These are phyloP conservation scores for Phyllosticta ampelicida DNA, from an alignment of 2,329 filamentous ascomycete species.

Conservation along the genomic window DNA sequence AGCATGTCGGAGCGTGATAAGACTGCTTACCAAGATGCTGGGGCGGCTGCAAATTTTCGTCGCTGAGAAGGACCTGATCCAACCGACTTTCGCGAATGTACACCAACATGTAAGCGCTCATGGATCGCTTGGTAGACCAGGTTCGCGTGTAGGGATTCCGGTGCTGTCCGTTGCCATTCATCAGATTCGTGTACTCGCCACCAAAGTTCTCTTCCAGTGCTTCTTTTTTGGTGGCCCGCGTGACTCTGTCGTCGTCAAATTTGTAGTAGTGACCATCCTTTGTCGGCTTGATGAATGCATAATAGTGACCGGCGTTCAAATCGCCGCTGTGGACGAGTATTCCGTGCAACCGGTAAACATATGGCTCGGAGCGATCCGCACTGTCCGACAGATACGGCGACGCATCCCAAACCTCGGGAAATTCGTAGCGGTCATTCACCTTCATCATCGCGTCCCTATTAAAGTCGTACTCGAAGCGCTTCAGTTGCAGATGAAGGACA, in stretches of 20 bases:
- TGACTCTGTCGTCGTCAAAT: conserved; percentile 95
- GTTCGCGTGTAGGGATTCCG: conserved; percentile 55
- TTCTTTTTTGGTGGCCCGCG: conserved; percentile 82
- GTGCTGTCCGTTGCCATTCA: conserved; percentile 46
- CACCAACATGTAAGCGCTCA: conserved; percentile 98
- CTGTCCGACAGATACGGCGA: conserved; percentile 77
- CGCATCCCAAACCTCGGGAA: conserved; percentile 74
- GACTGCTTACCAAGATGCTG: conserved; percentile 59
- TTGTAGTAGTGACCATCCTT: conserved; percentile 94
- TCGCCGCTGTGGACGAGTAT: conserved; percentile 95
- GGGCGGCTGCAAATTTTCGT: conserved; percentile 70
- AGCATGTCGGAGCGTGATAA: neutral
- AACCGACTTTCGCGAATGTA: conserved; percentile 82
- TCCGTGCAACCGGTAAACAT: conserved; percentile 85
- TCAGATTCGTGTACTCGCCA: conserved; percentile 59
- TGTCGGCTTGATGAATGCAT: conserved; percentile 82
- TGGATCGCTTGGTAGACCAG: conserved; percentile 55
- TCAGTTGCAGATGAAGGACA: conserved; percentile 87
- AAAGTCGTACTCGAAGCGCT: conserved; percentile 96
- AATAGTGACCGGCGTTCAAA: conserved; percentile 95
- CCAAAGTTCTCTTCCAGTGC: conserved; percentile 96
- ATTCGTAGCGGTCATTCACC: conserved; percentile 88
- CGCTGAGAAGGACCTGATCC: conserved; percentile 69
- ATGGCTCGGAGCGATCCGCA: conserved; percentile 78
- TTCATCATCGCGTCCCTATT: conserved; percentile 98